Base-by-base conservation (phyloP, 305 asterid species). In the Rubia peregrina region DNA sequence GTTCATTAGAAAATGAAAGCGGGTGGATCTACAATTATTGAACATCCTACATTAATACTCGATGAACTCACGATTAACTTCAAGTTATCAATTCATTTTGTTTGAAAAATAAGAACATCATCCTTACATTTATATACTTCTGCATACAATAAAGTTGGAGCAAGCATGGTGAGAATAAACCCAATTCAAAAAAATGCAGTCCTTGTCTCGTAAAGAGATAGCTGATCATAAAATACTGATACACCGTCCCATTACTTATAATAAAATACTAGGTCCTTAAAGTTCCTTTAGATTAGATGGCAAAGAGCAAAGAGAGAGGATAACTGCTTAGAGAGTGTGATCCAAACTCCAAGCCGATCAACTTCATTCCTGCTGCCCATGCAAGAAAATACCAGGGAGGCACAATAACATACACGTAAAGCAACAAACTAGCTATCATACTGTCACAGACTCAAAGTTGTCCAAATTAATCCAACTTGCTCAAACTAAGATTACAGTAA, bases 1-100 rank as follows among this genome's bases (percentile, higher is more conserved):
- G 70, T 66, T 11, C 30, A 41, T 65, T 9, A 10, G 38, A 22
- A 66, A 49, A 66, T 66, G 57, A 38, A 65, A 65, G 44, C 56
- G 6, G 48, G 40, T 3, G 68, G 48, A 8, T 19, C 19, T 4
- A 2, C 6, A 64, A n/a, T 36, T 13, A 7, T 33, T 3, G 12
- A 30, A 24, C 26, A 24, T 60, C 24, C 22, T 41, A 30, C 46
- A 48, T 24, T 66, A 22, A 10, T 40, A 43, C 59, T 24, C 33
- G 24, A 24, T 9, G 14, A 22, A 55, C 30, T 26, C 41, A 26
- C 10, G 8, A 17, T 51, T 33, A 64, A 40, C 68, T 7, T 19
- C 40, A 65, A 67, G 44, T n/a, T 51, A 51, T 51, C 24, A 6
- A 51, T 51, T 17, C 4, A 51, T 17, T 48, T 48, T 51, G 59